These are phyloP conservation scores for Beauveria rudraprayagi DNA, from an alignment of 2,329 filamentous ascomycete genomes.

Conservation along the genomic window DNA sequence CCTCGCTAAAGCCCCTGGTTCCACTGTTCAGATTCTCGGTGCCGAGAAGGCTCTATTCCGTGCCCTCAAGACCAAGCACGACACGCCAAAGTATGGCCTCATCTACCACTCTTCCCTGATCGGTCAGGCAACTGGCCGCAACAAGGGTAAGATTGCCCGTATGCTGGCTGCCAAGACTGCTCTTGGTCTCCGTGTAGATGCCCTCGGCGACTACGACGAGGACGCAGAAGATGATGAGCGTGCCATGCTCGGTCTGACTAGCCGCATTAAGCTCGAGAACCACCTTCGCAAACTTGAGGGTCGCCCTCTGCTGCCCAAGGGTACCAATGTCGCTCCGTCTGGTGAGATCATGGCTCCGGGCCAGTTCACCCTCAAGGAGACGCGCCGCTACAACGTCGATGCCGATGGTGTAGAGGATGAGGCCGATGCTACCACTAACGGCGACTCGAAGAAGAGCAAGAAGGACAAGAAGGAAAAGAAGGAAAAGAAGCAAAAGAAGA, in stretches of 20 bases:
- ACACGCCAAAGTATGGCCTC: slow-evolving; percentile 96
- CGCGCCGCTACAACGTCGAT: slow-evolving; percentile 88
- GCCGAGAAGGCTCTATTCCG: slow-evolving; percentile 98
- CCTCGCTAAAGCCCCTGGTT: slow-evolving; percentile 89
- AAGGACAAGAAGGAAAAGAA: slow-evolving; percentile 37
- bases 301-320: slow-evolving; percentile 75
- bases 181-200: slow-evolving; percentile 87
- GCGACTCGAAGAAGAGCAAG: slow-evolving; percentile 31
- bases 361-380: slow-evolving; percentile 89
- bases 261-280: slow-evolving; percentile 67
- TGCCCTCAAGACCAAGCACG: slow-evolving; percentile 97
- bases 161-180: slow-evolving; percentile 91
- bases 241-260: slow-evolving; percentile 66
- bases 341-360: slow-evolving; percentile 55
- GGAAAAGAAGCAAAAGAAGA: slow-evolving; percentile 33
- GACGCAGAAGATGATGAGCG: slow-evolving; percentile 84
- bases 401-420: slow-evolving; percentile 73
- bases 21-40: slow-evolving; percentile 95
- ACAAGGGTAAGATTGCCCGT: slow-evolving; percentile 99
- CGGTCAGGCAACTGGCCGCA: slow-evolving; percentile 92
- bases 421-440: slow-evolving; percentile 34
- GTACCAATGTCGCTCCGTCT: slow-evolving; percentile 66
- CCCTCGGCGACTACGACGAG: slow-evolving; percentile 50
- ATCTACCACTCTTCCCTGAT: slow-evolving; percentile 91
- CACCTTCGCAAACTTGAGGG: slow-evolving; percentile 74